phyloP scores from a whole-genome alignment of 176 grass and related monocot genomes.

The Puya raimondii region DNA sequence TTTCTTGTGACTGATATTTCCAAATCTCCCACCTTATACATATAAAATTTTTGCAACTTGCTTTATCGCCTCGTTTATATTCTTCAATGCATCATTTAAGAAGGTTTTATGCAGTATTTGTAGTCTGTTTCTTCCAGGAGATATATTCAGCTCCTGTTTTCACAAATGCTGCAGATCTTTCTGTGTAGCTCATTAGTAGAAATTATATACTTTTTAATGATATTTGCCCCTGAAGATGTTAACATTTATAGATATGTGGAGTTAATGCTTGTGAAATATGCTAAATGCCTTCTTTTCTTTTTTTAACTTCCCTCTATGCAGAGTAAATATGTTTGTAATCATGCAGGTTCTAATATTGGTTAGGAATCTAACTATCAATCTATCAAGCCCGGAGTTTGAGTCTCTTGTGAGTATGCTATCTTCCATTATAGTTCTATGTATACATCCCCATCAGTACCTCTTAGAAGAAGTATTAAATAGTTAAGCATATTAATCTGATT shows the following conservation, averaged over 20 bases:
- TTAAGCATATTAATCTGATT: background rate
- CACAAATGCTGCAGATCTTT: too few relatives aligned
- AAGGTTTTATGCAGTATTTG: background rate
- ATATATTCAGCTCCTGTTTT: background rate
- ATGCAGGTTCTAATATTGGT: constrained; percentile 66
- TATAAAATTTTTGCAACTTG: background rate
- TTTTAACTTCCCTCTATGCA: background rate
- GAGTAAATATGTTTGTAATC: background rate
- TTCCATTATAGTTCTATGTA: background rate
- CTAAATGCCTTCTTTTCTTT: background rate
- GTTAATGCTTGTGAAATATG: too few relatives aligned
- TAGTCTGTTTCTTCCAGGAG: background rate
- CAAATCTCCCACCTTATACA: too few relatives aligned
- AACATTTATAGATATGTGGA: too few relatives aligned
- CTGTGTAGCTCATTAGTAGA: too few relatives aligned
- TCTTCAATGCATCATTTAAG: constrained; percentile 1
- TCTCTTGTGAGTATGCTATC: constrained; percentile 40
- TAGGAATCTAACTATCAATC: constrained; percentile 51
- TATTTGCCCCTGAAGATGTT: too few relatives aligned
- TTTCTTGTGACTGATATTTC: background rate
- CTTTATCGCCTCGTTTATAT: background rate
- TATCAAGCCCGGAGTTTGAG: constrained; percentile 41
- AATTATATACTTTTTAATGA: too few relatives aligned
- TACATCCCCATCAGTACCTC: too few relatives aligned
- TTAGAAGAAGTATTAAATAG: background rate